Conservation (phyloP, 768 basidiomycete genomes). For the Boletus reticulatus region DNA sequence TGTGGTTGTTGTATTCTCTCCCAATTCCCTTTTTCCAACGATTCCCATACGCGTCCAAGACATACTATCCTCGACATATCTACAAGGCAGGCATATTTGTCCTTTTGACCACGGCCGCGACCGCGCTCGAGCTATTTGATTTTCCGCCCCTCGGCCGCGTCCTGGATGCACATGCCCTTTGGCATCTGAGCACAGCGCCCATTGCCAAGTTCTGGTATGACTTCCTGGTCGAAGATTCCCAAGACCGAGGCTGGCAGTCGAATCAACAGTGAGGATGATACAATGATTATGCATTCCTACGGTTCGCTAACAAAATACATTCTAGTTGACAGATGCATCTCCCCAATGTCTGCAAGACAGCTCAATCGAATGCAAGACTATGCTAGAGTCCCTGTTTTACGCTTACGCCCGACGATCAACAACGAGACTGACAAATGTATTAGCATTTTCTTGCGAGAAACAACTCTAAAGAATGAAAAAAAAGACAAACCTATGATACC, state of each 20-base stretch:
- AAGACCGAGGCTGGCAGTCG: slow-evolving; percentile 65
- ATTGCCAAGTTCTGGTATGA: slow-evolving; percentile 81
- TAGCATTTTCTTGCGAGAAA: not conserved
- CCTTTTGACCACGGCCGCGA: slow-evolving; percentile 68
- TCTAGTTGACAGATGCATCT: slow-evolving; percentile 13
- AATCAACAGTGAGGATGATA: slow-evolving; percentile 29
- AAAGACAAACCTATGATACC: slow-evolving; percentile 32
- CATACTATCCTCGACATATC: slow-evolving; percentile 58
- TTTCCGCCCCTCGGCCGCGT: slow-evolving; percentile 77
- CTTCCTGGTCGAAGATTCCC: slow-evolving; percentile 75
- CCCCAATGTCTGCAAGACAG: not conserved
- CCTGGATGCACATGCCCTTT: slow-evolving; percentile 89
- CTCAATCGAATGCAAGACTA: not conserved
- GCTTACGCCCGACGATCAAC: slow-evolving; percentile 30
- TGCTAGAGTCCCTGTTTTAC: slow-evolving; percentile 15
- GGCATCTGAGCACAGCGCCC: slow-evolving; percentile 86
- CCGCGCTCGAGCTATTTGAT: slow-evolving; percentile 83
- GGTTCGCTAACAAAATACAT: slow-evolving; percentile 5
- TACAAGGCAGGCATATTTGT: slow-evolving; percentile 60
- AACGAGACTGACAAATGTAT: slow-evolving; percentile 28
- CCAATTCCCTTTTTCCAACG: slow-evolving; percentile 47
- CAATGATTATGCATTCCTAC: not conserved
- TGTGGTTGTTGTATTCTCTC: slow-evolving; percentile 78
- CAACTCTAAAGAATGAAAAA: not conserved
- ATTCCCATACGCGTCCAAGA: slow-evolving; percentile 51